Conservation (phyloP, 169 alveolate species). For the Cryptosporidium bovis region DNA sequence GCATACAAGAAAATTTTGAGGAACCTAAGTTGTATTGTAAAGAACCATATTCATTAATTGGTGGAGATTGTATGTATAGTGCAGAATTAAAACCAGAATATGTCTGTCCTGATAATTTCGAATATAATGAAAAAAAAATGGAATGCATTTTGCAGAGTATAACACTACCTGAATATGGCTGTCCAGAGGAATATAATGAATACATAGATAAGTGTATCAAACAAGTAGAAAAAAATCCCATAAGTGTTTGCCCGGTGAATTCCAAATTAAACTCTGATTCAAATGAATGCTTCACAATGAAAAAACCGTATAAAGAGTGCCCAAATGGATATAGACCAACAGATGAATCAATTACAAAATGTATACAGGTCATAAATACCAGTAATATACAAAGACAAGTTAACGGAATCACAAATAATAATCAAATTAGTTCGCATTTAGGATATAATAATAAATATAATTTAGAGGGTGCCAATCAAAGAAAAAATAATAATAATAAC, state of each 20-base stretch:
- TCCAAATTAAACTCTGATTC: constrained; percentile 53
- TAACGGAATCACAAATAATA: neutral
- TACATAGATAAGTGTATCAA: constrained; percentile 65
- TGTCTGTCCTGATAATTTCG: constrained; percentile 69
- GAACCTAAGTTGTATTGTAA: constrained; percentile 48
- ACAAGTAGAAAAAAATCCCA: constrained; percentile 45
- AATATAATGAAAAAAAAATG: neutral
- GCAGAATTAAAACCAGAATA: constrained; percentile 45
- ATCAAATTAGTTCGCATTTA: no score
- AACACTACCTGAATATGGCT: constrained; percentile 39
- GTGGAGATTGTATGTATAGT: constrained; percentile 55
- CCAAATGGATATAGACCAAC: constrained; percentile 61
- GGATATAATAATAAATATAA: no score
- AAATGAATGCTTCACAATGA: constrained; percentile 45
- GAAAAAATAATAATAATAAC: no score
- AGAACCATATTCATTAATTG: constrained; percentile 43
- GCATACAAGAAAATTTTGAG: constrained; percentile 65
- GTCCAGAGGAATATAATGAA: constrained; percentile 59
- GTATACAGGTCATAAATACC: constrained; percentile 7
- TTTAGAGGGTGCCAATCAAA: no score
- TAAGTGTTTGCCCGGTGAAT: constrained; percentile 60
- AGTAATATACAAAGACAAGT: neutral
- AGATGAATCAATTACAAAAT: constrained; percentile 24
- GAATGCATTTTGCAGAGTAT: constrained; percentile 12
- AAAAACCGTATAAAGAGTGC: constrained; percentile 68